A percentile compares a stretch with the other conserved stretches of the same genome.
Evolutionary conservation across 129 eudicot genomes (phyloP).

Genomic region (Dittrichia graveolens): DNA sequence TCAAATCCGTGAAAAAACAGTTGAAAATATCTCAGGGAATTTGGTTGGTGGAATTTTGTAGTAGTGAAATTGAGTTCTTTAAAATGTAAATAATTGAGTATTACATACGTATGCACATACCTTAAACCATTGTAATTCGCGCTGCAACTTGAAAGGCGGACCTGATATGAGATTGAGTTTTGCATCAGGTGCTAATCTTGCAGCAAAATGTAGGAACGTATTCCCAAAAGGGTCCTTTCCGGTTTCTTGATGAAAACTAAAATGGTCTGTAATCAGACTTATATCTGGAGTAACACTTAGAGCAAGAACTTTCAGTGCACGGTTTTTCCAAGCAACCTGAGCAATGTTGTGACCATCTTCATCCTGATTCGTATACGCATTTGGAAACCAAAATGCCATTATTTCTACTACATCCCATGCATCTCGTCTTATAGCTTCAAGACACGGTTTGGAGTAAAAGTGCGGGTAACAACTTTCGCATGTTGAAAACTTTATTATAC

Average conservation of each 20-base stretch:
- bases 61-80: no score
- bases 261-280: background rate
- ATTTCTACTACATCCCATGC: background rate
- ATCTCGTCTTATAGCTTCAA: slow-evolving; percentile 7
- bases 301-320: background rate
- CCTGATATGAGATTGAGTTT: background rate
- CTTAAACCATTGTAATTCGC: slow-evolving; percentile 3
- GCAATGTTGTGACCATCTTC: slow-evolving; percentile 11
- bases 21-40: no score
- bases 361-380: background rate
- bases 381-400: background rate
- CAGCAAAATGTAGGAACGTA: slow-evolving; percentile 8
- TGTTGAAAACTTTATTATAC: background rate
- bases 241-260: background rate
- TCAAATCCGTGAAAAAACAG: no score
- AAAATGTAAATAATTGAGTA: no score
- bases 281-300: background rate
- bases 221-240: background rate
- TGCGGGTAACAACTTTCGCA: background rate
- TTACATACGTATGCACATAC: background rate
- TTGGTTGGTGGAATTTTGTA: no score
- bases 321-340: slow-evolving; percentile 1
- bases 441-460: background rate
- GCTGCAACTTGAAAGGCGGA: background rate
- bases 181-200: background rate